These are phyloP conservation scores for Herpomyces periplanetae DNA, from an alignment of 2,329 filamentous ascomycete species.

Conservation along the genomic window DNA sequence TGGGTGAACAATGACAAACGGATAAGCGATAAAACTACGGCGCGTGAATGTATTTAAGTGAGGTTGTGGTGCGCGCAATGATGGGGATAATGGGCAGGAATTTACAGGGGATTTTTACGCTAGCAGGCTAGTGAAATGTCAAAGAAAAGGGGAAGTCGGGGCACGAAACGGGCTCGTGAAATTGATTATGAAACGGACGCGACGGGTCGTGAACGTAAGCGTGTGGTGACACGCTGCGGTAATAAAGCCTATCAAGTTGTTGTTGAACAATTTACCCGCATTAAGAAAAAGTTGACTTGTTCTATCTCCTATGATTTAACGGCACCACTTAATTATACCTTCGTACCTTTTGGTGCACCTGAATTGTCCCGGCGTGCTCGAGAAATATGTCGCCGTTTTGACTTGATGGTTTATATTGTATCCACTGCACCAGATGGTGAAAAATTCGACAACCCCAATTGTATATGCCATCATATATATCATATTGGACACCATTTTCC, in stretches of 20 bases:
- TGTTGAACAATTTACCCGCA: constrained; percentile 15
- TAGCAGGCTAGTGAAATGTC: no score
- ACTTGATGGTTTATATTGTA: constrained; percentile 15
- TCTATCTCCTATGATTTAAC: constrained; percentile 16
- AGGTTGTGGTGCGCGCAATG: no score
- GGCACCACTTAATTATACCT: constrained; percentile 18
- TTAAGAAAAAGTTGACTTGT: constrained; percentile 15
- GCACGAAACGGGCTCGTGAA: no score
- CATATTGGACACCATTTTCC: constrained; percentile 22
- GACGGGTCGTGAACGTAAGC: no score
- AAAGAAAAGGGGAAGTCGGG: no score
- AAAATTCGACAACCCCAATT: constrained; percentile 11
- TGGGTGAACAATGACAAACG: no score
- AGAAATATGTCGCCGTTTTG: constrained; percentile 15
- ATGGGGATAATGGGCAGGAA: no score
- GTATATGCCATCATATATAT: constrained; percentile 18
- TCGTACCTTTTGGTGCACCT: constrained; percentile 18
- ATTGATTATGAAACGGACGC: no score
- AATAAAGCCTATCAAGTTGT: constrained; percentile 16
- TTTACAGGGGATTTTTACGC: no score
- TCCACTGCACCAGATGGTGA: constrained; percentile 13
- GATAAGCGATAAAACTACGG: no score
- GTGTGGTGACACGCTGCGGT: no score
- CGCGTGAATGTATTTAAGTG: no score
- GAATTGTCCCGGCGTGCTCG: constrained; percentile 18